phyloP scores from a whole-genome alignment of 2,329 filamentous ascomycete species.

The Fusarium sp. region DNA sequence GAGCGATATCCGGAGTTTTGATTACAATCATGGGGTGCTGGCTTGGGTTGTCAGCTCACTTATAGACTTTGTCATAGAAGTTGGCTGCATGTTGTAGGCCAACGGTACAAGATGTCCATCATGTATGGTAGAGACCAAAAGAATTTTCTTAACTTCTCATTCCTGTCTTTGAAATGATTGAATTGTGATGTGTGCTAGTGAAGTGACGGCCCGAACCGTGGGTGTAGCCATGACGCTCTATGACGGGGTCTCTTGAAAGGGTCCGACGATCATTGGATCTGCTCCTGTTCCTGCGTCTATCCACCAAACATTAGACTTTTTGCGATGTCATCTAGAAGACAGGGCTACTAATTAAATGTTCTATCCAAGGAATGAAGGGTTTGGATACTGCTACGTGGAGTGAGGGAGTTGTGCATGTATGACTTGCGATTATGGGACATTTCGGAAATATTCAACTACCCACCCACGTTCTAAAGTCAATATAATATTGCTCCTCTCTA shows the following conservation, averaged over 20 bases:
- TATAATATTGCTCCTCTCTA: no score
- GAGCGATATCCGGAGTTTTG: constrained; percentile 52
- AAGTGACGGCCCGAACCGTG: constrained; percentile 21
- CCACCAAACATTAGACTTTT: constrained; percentile 13
- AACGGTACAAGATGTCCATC: constrained; percentile 9
- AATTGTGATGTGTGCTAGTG: not conserved
- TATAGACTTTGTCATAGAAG: constrained; percentile 17
- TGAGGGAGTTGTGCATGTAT: no score
- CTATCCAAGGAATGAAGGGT: not conserved
- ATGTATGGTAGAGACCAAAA: constrained; percentile 18
- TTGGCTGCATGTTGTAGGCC: constrained; percentile 6
- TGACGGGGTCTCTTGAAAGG: constrained; percentile 3
- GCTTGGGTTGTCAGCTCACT: constrained; percentile 25
- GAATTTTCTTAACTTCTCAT: not conserved
- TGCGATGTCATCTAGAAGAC: not conserved
- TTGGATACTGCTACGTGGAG: no score
- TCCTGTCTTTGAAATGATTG: constrained; percentile 1
- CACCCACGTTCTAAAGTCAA: no score
- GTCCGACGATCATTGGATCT: constrained; percentile 11
- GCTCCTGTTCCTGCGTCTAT: constrained; percentile 34
- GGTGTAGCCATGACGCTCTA: constrained; percentile 9
- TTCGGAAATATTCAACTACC: no score
- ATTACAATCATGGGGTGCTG: constrained; percentile 43
- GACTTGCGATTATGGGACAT: no score
- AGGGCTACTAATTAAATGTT: not conserved